Conservation (phyloP, 2,329 filamentous ascomycete species). For the Claviceps arundinis region DNA sequence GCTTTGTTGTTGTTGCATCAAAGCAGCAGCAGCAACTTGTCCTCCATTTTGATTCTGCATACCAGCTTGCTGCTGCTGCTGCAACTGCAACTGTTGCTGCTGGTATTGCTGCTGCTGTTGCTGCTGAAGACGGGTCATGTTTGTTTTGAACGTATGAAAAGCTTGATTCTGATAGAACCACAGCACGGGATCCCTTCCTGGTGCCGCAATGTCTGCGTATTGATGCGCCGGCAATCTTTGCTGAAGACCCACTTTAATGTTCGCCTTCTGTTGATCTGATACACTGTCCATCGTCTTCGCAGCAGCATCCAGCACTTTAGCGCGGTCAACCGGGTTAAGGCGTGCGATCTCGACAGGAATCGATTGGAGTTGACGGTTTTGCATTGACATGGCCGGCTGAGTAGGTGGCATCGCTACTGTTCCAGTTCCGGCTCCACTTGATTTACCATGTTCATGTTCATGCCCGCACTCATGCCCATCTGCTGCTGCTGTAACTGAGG, state of each 20-base stretch:
- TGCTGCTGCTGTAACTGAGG: slow-evolving; percentile 17
- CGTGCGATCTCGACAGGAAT: slow-evolving; percentile 23
- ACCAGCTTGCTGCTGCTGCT: slow-evolving; percentile 15
- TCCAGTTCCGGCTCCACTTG: slow-evolving; percentile 15
- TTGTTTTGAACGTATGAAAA: slow-evolving; percentile 19
- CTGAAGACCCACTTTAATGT: slow-evolving; percentile 17
- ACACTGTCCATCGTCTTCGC: slow-evolving; percentile 24
- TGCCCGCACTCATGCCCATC: slow-evolving; percentile 27
- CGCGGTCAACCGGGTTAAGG: slow-evolving; percentile 29
- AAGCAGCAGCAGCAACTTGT: slow-evolving; percentile 16
- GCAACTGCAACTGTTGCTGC: slow-evolving; percentile 13
- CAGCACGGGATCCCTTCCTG: slow-evolving; percentile 35
- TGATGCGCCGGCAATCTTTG: slow-evolving; percentile 29
- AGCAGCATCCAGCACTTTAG: slow-evolving; percentile 32
- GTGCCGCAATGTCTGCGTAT: slow-evolving; percentile 28
- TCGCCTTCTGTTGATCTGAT: slow-evolving; percentile 31
- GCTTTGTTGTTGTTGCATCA: slow-evolving; percentile 31
- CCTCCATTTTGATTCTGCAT: slow-evolving; percentile 20
- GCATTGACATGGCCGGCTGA: slow-evolving; percentile 27
- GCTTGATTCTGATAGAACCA: slow-evolving; percentile 36
- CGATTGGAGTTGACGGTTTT: slow-evolving; percentile 16
- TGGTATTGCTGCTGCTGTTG: slow-evolving; percentile 14
- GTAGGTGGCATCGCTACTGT: slow-evolving; percentile 24
- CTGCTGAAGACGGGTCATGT: slow-evolving; percentile 15
- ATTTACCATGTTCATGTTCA: slow-evolving; percentile 26